phyloP scores from a whole-genome alignment of 805 yeast genomes.

The Candida methanosorbosa region DNA sequence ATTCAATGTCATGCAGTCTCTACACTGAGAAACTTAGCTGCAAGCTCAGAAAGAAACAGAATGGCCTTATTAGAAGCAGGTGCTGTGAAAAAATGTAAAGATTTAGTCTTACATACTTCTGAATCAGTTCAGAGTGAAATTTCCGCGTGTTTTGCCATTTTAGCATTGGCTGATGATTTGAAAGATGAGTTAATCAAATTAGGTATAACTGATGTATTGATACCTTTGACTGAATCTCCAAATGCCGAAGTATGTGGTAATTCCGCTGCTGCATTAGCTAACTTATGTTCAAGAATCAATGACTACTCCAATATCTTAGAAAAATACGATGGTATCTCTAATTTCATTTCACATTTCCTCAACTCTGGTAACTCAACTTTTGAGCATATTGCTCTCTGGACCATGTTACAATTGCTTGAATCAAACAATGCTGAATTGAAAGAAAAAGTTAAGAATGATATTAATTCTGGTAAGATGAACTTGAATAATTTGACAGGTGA shows the following conservation, averaged over 20 bases:
- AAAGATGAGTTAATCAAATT: slow-evolving; percentile 76
- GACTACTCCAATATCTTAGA: slow-evolving; percentile 73
- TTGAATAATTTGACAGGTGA: slow-evolving; percentile 25
- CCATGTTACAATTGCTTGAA: slow-evolving; percentile 85
- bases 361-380: slow-evolving; percentile 84
- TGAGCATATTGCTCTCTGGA: slow-evolving; percentile 98
- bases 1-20: slow-evolving; percentile 98
- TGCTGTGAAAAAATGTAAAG: slow-evolving; percentile 89
- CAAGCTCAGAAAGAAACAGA: slow-evolving; percentile 88
- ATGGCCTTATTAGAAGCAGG: slow-evolving; percentile 89
- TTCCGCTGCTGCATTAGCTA: slow-evolving; percentile 97
- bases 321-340: slow-evolving; percentile 86
- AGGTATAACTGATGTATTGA: slow-evolving; percentile 78
- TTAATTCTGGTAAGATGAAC: slow-evolving; percentile 23
- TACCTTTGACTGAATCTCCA: slow-evolving; percentile 81
- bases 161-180: slow-evolving; percentile 92
- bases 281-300: slow-evolving; percentile 81
- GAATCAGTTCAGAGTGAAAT: slow-evolving; percentile 92
- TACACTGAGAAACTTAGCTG: slow-evolving; percentile 91
- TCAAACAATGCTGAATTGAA: slow-evolving; percentile 64
- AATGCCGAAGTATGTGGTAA: slow-evolving; percentile 97
- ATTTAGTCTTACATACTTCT: slow-evolving; percentile 78
- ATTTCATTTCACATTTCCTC: slow-evolving; percentile 74
- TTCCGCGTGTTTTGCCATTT: slow-evolving; percentile 93
- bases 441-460: slow-evolving; percentile 22